Percentiles rank a stretch among this genome's conserved stretches.
phyloP scores from a whole-genome alignment of 495 filamentous ascomycete species.

The Aspergillus avenaceus region DNA sequence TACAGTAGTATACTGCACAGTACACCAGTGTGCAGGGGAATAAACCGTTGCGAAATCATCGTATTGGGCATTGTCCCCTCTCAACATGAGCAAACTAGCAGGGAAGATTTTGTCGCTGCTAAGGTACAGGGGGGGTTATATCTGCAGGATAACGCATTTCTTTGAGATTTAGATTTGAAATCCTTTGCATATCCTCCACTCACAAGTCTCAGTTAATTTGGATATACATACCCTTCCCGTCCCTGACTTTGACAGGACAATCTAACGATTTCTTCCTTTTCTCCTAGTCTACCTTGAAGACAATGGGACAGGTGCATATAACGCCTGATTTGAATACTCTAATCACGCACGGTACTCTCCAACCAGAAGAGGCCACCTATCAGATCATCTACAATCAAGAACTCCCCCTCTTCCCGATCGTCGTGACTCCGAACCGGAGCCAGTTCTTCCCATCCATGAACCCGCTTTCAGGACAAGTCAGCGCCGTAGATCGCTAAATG shows the following conservation, averaged over 20 bases:
- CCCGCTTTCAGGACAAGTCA: background rate
- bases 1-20: background rate
- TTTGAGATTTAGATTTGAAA: background rate
- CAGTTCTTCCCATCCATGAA: constrained; percentile 1
- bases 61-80: too few species aligned
- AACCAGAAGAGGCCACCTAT: too few species aligned
- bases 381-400: too few species aligned
- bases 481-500: background rate
- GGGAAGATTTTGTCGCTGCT: background rate
- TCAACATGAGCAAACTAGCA: background rate
- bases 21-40: too few species aligned
- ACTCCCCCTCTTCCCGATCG: constrained; percentile 3
- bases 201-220: background rate
- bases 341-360: background rate
- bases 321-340: background rate
- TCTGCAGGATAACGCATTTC: background rate
- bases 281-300: background rate
- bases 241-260: too few species aligned
- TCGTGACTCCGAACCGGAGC: constrained; percentile 4
- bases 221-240: background rate
- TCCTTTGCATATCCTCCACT: background rate
- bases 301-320: too few species aligned
- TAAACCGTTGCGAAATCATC: too few species aligned
- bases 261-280: background rate
- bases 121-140: background rate